These are phyloP conservation scores for Yamadazyma dushanensis DNA, from an alignment of 1,139 yeast species.

Conservation along the genomic window DNA sequence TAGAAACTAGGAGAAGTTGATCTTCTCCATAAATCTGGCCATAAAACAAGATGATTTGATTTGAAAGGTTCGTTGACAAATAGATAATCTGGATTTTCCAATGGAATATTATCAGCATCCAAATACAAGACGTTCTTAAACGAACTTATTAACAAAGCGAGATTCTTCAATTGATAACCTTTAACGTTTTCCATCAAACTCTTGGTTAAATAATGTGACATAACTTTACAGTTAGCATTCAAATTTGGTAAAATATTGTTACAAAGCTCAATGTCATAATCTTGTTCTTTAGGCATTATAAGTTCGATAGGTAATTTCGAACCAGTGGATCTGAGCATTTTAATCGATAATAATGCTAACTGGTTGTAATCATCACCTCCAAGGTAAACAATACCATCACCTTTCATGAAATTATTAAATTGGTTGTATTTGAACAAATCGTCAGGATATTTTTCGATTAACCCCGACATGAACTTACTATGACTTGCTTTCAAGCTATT, in stretches of 20 bases:
- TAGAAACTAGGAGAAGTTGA: slow-evolving; percentile 37
- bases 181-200: slow-evolving; percentile 19
- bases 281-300: slow-evolving; percentile 28
- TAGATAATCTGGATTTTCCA: slow-evolving; percentile 32
- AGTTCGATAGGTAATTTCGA: slow-evolving; percentile 61
- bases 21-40: slow-evolving; percentile 46
- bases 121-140: slow-evolving; percentile 34
- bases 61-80: slow-evolving; percentile 34
- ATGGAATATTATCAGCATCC: slow-evolving; percentile 39
- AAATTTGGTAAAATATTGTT: slow-evolving; percentile 27
- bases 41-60: slow-evolving; percentile 27
- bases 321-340: slow-evolving; percentile 52
- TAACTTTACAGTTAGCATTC: slow-evolving; percentile 33
- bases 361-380: slow-evolving; percentile 65
- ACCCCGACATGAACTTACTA: slow-evolving; percentile 17
- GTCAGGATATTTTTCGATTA: slow-evolving; percentile 25
- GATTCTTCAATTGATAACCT: slow-evolving; percentile 34
- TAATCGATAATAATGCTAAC: slow-evolving; percentile 53
- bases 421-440: slow-evolving; percentile 21
- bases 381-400: slow-evolving; percentile 60
- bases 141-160: slow-evolving; percentile 35
- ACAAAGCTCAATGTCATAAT: slow-evolving; percentile 35
- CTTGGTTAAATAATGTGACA: slow-evolving; percentile 32
- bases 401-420: slow-evolving; percentile 34
- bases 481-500: slow-evolving; percentile 23